Base-by-base conservation (phyloP, 495 filamentous ascomycete genomes). In the Penicillium manginii region DNA sequence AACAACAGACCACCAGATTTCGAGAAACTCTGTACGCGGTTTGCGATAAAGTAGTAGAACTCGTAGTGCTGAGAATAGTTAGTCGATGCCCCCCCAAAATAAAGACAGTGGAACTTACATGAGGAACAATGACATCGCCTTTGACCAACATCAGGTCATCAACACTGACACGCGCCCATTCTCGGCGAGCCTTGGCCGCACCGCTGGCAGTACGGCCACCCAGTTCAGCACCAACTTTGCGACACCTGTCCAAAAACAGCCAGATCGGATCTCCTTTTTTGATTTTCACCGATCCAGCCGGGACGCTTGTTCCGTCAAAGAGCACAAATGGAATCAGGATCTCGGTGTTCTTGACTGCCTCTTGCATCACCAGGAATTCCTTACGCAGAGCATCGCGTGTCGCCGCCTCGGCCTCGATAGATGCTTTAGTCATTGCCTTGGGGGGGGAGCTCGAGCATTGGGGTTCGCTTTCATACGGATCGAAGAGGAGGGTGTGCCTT, bases 261-360 rank as follows among this genome's bases (percentile, higher is more conserved):
- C 93, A 97, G 15, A 94, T 78, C 50, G 83, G 86, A 62, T 97
- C 93, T 0, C 94, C 94, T 67, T 98, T 98, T 75, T 92, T 97
- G 51, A 97, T 85, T 60, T 84, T 85, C 66, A 87, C 93, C 18
- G 81, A 77, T 19, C 96, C 89, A 23, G 90, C 87, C 2, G 92
- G 87, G n/a, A 91, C 92, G 71, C 94, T 93, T 4, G 91, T 96
- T n/a, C 94, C 94, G 57, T 98, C 96, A 73, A 96, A 98, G 68
- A 98, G 98, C 21, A 97, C 91, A 73, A 98, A 98, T 0, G 94
- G 94, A 3, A 98, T 91, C 40, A 88, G 78, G 19, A 98, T 91
- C 66, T 97, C 92, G 22, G 92, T 91, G 33, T 85, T 85, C 76
- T 96, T 97, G 55, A 98, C 88, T 2, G 86, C 84, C 48, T 96